Evolutionary conservation across 169 alveolate species (phyloP).

Genomic region (Theileria annulata): DNA sequence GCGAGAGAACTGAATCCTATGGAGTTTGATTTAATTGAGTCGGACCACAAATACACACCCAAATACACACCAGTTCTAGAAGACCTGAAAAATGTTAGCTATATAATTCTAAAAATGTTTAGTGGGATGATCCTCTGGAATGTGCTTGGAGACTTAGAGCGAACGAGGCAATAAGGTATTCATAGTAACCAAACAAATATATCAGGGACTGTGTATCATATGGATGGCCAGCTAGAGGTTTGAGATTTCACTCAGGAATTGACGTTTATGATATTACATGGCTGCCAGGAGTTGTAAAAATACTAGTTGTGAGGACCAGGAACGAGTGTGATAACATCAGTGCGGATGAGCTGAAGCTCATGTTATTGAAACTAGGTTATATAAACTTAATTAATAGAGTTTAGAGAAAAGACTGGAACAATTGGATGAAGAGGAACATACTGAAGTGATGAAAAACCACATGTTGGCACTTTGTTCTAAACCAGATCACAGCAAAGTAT

Average conservation of each 20-base stretch:
- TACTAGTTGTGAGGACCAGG: constrained; percentile 63
- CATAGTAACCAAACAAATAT: too few relatives aligned
- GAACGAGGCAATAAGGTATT: constrained; percentile 60
- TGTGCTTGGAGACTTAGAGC: constrained; percentile 75
- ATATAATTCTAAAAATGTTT: background rate
- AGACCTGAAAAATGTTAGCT: constrained; percentile 54
- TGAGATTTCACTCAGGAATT: constrained; percentile 72
- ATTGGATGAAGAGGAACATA: constrained; percentile 55
- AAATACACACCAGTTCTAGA: constrained; percentile 64
- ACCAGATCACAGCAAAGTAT: constrained; percentile 21
- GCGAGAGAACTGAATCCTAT: constrained; percentile 19
- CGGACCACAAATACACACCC: constrained; percentile 68
- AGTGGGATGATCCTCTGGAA: constrained; percentile 76
- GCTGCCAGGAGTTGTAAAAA: constrained; percentile 73
- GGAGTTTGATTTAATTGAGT: constrained; percentile 67
- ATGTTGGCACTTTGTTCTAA: constrained; percentile 27
- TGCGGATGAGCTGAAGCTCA: constrained; percentile 41
- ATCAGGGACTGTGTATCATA: constrained; percentile 73
- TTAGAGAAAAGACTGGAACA: constrained; percentile 46
- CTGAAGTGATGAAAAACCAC: constrained; percentile 41
- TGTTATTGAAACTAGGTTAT: constrained; percentile 59
- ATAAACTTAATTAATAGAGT: background rate
- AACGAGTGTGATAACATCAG: constrained; percentile 45
- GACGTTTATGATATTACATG: constrained; percentile 77
- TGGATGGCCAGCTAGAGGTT: constrained; percentile 71